phyloP scores from a whole-genome alignment of 1,139 yeast genomes.

The Taphrina communis region DNA sequence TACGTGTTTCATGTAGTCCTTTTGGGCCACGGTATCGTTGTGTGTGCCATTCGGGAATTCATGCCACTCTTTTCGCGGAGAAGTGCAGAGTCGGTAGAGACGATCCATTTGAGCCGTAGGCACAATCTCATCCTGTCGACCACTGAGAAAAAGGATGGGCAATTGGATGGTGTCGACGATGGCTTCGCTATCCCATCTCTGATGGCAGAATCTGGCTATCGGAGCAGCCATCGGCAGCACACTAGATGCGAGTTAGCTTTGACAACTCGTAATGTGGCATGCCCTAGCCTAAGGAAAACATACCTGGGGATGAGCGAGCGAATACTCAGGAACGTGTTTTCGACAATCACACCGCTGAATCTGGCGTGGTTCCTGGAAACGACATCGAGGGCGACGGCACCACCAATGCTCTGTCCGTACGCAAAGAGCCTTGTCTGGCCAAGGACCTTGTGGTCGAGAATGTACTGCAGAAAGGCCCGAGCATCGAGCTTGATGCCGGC shows the following conservation, averaged over 20 bases:
- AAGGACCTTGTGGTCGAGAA: constrained; percentile 61
- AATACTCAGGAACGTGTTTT: constrained; percentile 83
- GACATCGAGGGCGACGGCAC: constrained; percentile 88
- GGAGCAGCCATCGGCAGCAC: constrained; percentile 72
- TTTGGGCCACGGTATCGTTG: constrained; percentile 47
- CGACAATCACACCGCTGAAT: constrained; percentile 71
- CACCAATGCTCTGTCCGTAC: constrained; percentile 92
- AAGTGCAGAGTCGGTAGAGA: constrained; percentile 59
- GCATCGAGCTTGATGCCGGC: constrained; percentile 83
- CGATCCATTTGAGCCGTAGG: constrained; percentile 83
- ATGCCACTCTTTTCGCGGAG: constrained; percentile 44
- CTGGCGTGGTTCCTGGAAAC: constrained; percentile 59
- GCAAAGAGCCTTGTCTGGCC: constrained; percentile 64
- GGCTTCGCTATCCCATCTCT: constrained; percentile 80
- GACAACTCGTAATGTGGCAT: background rate
- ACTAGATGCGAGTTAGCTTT: constrained; percentile 47
- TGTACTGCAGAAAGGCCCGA: constrained; percentile 67
- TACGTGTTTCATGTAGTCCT: constrained; percentile 47
- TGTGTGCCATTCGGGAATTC: constrained; percentile 46
- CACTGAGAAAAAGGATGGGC: constrained; percentile 76
- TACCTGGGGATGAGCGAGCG: constrained; percentile 74
- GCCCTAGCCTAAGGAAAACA: background rate
- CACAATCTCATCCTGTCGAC: constrained; percentile 82
- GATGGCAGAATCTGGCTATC: constrained; percentile 69
- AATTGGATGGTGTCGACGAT: constrained; percentile 62